A percentile compares a stretch with the other conserved stretches of the same genome.
Conservation (phyloP, 768 basidiomycete species). For the Panaeolus cyanescens region DNA sequence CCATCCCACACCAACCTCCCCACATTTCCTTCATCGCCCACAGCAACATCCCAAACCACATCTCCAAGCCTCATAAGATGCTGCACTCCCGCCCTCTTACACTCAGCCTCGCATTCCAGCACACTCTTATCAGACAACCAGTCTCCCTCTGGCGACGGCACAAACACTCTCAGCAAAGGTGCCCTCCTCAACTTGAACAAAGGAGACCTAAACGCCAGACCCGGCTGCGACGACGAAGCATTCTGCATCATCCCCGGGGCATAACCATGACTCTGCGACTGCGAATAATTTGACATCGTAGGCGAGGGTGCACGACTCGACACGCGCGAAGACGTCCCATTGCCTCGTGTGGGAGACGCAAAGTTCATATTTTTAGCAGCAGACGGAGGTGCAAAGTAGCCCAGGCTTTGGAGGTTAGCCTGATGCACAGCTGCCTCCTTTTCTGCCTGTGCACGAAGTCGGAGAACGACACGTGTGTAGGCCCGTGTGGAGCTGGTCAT, state of each 20-base stretch:
- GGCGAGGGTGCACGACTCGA: slow-evolving; percentile 75
- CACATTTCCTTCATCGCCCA: slow-evolving; percentile 83
- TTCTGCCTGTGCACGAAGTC: slow-evolving; percentile 80
- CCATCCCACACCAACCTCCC: slow-evolving; percentile 89
- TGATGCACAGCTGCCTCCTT: slow-evolving; percentile 38
- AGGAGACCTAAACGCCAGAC: slow-evolving; percentile 61
- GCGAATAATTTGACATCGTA: slow-evolving; percentile 49
- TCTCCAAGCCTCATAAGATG: slow-evolving; percentile 73
- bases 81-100: slow-evolving; percentile 66
- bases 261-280: slow-evolving; percentile 39
- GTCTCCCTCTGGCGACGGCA: slow-evolving; percentile 83
- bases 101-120: slow-evolving; percentile 80
- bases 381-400: slow-evolving; percentile 17
- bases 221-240: slow-evolving; percentile 22
- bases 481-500: slow-evolving; percentile 68
- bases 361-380: slow-evolving; percentile 9
- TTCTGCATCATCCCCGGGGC: slow-evolving; percentile 16
- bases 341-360: slow-evolving; percentile 19
- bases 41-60: slow-evolving; percentile 86
- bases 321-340: slow-evolving; percentile 35
- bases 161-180: slow-evolving; percentile 77
- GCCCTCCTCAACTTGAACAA: slow-evolving; percentile 73
- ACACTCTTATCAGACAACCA: slow-evolving; percentile 86
- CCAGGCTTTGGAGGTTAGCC: slow-evolving; percentile 15
- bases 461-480: slow-evolving; percentile 78